Conservation (phyloP, 495 filamentous ascomycete species). For the Astrothelium macrocarpum region DNA sequence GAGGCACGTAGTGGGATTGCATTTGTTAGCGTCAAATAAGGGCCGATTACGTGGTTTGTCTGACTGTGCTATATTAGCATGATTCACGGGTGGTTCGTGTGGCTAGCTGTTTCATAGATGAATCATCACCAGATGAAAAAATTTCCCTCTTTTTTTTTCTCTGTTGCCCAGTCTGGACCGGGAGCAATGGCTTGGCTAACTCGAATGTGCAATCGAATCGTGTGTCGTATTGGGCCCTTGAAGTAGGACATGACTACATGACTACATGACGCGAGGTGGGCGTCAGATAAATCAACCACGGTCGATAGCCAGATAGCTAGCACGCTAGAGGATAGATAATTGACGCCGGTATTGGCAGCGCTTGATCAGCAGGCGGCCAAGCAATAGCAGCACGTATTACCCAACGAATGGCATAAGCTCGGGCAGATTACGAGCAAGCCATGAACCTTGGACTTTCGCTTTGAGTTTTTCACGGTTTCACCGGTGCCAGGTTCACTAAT, state of each 20-base stretch:
- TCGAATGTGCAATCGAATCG: background rate
- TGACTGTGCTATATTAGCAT: conserved; percentile 11
- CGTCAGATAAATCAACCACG: background rate
- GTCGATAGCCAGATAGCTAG: background rate
- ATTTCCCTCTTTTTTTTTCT: no score
- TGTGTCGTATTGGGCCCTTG: background rate
- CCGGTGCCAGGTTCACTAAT: conserved; percentile 4
- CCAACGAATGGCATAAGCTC: conserved; percentile 5
- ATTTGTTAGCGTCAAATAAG: conserved; percentile 68
- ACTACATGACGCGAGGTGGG: background rate
- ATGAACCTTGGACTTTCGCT: conserved; percentile 27
- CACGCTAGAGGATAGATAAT: conserved; percentile 4
- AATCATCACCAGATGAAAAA: no score
- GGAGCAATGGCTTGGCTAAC: background rate
- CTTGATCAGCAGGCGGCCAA: background rate
- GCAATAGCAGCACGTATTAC: conserved; percentile 2
- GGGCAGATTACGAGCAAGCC: conserved; percentile 2
- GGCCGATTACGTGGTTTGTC: conserved; percentile 7
- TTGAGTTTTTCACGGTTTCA: conserved; percentile 40
- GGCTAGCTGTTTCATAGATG: background rate
- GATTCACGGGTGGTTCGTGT: background rate
- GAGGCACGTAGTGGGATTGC: conserved; percentile 67
- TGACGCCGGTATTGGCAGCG: background rate
- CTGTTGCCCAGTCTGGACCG: no score
- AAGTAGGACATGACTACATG: background rate